These are phyloP conservation scores for Asclepias syriaca DNA, from an alignment of 257 asterid genomes.

Conservation along the genomic window DNA sequence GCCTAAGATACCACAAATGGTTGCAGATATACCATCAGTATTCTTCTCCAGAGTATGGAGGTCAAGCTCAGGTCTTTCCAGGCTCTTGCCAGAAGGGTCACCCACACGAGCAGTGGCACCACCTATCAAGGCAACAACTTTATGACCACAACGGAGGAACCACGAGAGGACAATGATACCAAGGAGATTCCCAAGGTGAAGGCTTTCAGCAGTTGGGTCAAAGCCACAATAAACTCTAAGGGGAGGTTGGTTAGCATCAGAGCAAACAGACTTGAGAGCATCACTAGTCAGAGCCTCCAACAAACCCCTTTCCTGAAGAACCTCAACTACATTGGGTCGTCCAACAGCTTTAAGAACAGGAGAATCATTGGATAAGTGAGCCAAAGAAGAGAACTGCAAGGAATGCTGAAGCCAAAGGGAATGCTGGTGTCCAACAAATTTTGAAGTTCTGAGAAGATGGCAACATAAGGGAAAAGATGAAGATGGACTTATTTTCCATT, in stretches of 20 bases:
- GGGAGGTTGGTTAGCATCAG: constrained; percentile 30
- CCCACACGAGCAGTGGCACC: constrained; percentile 97
- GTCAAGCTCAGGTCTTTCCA: constrained; percentile 82
- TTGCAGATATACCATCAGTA: constrained; percentile 41
- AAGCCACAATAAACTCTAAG: constrained; percentile 82
- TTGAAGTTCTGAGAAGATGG: not conserved
- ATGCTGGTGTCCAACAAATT: not conserved
- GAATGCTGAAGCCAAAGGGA: not conserved
- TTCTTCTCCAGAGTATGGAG: constrained; percentile 37
- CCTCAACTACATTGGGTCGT: constrained; percentile 48
- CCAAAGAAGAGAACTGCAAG: not conserved
- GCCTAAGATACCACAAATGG: constrained; percentile 38
- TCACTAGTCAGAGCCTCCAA: constrained; percentile 70
- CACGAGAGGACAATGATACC: constrained; percentile 81
- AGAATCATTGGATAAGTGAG: constrained; percentile 3
- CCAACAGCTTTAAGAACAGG: not conserved
- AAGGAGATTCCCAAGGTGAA: constrained; percentile 85
- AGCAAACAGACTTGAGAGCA: constrained; percentile 32
- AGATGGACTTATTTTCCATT: not conserved
- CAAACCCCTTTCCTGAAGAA: constrained; percentile 72
- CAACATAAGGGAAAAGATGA: not conserved
- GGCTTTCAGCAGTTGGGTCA: constrained; percentile 93
- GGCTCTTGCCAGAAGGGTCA: constrained; percentile 84
- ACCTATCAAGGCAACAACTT: constrained; percentile 67
- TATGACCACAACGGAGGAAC: constrained; percentile 87